A percentile compares a stretch with the other conserved stretches of the same genome.
Evolutionary conservation across 176 grass and related monocot species (phyloP).

Genomic region (Aegilops speltoides): DNA sequence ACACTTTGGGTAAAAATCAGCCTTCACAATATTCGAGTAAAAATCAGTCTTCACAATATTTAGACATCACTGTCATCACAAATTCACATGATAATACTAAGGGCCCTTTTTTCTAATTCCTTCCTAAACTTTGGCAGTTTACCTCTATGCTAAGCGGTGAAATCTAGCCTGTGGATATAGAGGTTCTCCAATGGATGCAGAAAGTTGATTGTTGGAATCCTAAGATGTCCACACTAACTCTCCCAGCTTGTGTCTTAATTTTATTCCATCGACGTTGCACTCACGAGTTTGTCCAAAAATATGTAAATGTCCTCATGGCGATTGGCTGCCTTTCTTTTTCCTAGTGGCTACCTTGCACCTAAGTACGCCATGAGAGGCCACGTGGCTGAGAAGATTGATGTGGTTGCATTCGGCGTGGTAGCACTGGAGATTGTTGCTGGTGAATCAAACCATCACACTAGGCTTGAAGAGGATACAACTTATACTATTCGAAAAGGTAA

Average conservation of each 20-base stretch:
- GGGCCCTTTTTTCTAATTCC: no score
- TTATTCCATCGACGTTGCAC: background rate
- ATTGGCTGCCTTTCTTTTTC: background rate
- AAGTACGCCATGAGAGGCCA: conserved; percentile 67
- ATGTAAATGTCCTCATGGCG: background rate
- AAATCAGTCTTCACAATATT: no score
- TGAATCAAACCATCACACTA: conserved; percentile 32
- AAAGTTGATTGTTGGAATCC: conserved; percentile 85
- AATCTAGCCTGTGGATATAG: conserved; percentile 39
- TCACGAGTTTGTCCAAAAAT: background rate
- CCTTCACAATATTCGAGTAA: no score
- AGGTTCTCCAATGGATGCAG: conserved; percentile 69
- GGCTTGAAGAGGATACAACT: conserved; percentile 18
- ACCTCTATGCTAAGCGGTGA: conserved; percentile 51
- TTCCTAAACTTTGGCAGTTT: no score
- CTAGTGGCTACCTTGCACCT: conserved; percentile 64
- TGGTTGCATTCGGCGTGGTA: conserved; percentile 49
- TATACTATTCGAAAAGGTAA: conserved; percentile 30
- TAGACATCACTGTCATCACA: no score
- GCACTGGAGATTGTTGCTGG: conserved; percentile 38
- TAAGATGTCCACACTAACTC: conserved; percentile 46
- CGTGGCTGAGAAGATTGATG: conserved; percentile 53
- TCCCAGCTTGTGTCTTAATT: no score
- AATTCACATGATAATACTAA: no score
- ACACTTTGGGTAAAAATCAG: no score